Evolutionary conservation across 2,329 filamentous ascomycete genomes (phyloP), one percentile per base, ranked within the genome.

Genomic region (Pseudovirgaria hyperparasitica): DNA sequence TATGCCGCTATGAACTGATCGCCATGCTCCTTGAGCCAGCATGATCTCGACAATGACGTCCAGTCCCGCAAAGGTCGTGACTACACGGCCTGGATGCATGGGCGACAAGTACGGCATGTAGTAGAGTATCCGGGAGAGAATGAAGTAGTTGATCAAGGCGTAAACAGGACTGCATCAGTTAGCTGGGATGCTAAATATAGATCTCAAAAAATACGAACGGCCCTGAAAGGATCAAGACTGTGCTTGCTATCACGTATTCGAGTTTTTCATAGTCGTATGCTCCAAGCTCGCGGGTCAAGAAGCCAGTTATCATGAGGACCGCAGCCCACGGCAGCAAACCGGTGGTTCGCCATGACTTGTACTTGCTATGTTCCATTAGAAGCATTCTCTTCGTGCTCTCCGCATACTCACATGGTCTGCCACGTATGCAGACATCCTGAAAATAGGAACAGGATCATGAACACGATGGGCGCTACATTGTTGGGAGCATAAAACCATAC

Each of bases 101-200:
- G 70, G 70, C 0, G 70, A 60, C 30, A 67, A 58, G 41, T 73
- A 69, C 0, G 71, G 71, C 3, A 72, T 57, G 46, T 76, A 78
- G 45, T 67, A 68, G 12, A 77, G 56, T 9, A 72, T 57, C 4
- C 70, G 63, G 2, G 65, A 65, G 14, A 77, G 62, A 29, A 74
- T 62, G 38, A 72, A 63, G 46, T 76, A 76, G 41, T 76, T 73
- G 29, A 67, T 62, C 3, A 71, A 57, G 27, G 72, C 70, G 21
- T 75, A 65, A 4, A 77, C 54, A 0, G 74, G 73, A 3, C 68
- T 69, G 25, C 14, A 16, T n/a, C 11, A 25, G 14, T 9, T 22
- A 12, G 28, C n/a, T 16, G n/a, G 6, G 20, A 29, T 5, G 9
- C 6, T 7, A 16, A 22, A 12, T 8, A 6, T 10, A 22, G 10